Evolutionary conservation across 2,329 filamentous ascomycete species (phyloP).

Genomic region (Colletotrichum scovillei): DNA sequence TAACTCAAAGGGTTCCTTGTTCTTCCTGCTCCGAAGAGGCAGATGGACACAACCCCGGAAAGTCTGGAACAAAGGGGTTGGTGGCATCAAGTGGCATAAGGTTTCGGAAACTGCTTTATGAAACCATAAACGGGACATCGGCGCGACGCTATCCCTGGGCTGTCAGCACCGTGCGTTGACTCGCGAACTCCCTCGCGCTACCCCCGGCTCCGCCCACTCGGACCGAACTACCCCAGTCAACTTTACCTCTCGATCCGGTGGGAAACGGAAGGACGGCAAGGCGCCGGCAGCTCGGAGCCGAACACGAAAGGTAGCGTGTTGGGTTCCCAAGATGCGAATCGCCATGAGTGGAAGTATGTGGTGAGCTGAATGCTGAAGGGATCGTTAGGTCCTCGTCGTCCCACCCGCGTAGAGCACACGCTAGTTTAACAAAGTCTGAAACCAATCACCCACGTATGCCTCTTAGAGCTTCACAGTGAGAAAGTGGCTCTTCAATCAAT

Average conservation of each 20-base stretch:
- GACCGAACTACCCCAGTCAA: slow-evolving; percentile 3
- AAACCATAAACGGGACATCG: slow-evolving; percentile 5
- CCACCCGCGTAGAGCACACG: background rate
- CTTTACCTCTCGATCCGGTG: background rate
- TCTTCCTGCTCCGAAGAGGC: slow-evolving; percentile 15
- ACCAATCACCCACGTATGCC: background rate
- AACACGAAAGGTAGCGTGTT: background rate
- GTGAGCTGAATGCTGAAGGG: background rate
- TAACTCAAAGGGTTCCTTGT: background rate
- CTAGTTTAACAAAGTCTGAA: background rate
- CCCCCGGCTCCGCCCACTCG: background rate
- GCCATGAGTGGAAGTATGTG: background rate
- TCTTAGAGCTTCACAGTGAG: background rate
- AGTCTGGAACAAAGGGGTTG: background rate
- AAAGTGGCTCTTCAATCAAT: background rate
- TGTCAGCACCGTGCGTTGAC: background rate
- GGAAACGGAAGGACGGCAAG: background rate
- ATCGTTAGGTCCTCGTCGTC: background rate
- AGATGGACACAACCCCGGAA: background rate
- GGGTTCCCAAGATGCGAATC: background rate
- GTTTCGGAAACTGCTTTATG: slow-evolving; percentile 23
- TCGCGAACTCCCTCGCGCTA: no score
- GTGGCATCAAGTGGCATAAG: background rate
- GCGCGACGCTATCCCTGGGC: background rate
- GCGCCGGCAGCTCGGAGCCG: background rate